phyloP scores from a whole-genome alignment of 2,329 filamentous ascomycete genomes.

The Scolecobasidium constrictum region DNA sequence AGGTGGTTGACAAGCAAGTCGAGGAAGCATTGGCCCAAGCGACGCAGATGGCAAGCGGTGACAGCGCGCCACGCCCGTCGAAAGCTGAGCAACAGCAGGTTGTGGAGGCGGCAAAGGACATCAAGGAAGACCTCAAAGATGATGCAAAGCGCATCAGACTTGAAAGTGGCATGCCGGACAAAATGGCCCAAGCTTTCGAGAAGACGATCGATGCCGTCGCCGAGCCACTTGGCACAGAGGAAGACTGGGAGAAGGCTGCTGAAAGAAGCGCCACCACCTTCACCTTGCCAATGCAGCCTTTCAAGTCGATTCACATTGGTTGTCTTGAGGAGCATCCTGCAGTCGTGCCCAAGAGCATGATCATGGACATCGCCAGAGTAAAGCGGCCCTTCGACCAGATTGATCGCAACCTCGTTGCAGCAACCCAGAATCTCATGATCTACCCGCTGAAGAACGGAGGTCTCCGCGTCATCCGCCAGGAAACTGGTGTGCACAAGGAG shows the following conservation, averaged over 20 bases:
- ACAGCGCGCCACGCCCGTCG: constrained; percentile 7
- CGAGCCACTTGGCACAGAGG: constrained; percentile 34
- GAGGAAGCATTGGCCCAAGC: constrained; percentile 53
- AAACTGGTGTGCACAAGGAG: constrained; percentile 83
- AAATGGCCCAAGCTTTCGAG: constrained; percentile 45
- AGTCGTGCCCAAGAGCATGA: constrained; percentile 62
- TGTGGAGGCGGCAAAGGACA: constrained; percentile 13
- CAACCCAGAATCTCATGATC: constrained; percentile 81
- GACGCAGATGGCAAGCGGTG: constrained; percentile 8
- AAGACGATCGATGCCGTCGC: constrained; percentile 46
- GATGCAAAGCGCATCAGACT: constrained; percentile 41
- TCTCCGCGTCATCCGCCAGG: constrained; percentile 85
- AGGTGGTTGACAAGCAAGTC: constrained; percentile 47
- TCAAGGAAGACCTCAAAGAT: constrained; percentile 38
- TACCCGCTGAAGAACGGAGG: constrained; percentile 91
- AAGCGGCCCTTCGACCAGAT: constrained; percentile 98
- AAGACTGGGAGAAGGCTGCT: constrained; percentile 82
- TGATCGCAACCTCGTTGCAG: constrained; percentile 83
- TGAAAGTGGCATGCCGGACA: constrained; percentile 42
- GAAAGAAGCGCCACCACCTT: constrained; percentile 68
- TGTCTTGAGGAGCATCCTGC: constrained; percentile 44
- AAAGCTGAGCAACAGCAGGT: constrained; percentile 7
- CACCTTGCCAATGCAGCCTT: constrained; percentile 95
- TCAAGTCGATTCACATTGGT: constrained; percentile 74
- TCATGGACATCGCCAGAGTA: constrained; percentile 85